Percentiles rank a stretch among this genome's conserved stretches.
These are phyloP conservation scores for Mycena alexandri DNA, from an alignment of 768 basidiomycete genomes.

Conservation along the genomic window DNA sequence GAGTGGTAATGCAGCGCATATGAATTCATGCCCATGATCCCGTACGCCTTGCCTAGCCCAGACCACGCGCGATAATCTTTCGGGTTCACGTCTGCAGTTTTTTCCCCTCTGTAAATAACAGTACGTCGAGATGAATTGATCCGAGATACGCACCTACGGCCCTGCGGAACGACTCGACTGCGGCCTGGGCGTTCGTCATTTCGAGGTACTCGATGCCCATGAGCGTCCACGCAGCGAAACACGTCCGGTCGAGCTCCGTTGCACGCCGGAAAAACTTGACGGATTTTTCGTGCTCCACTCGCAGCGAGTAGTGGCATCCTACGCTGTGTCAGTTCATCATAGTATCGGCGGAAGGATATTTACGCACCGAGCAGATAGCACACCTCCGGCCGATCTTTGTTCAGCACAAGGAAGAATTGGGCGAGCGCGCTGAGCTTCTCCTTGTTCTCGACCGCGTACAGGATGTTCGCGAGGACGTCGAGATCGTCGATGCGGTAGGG, in stretches of 20 bases:
- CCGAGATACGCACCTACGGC: conserved; percentile 69
- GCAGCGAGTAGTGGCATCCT: conserved; percentile 86
- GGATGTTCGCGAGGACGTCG: conserved; percentile 84
- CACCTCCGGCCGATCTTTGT: conserved; percentile 82
- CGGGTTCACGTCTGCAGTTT: conserved; percentile 71
- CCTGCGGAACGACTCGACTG: conserved; percentile 84
- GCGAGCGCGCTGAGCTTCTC: conserved; percentile 79
- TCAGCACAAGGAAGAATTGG: conserved; percentile 75
- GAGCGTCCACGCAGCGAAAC: conserved; percentile 84
- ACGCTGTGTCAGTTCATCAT: not conserved
- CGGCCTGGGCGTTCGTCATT: conserved; percentile 86
- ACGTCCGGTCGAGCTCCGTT: conserved; percentile 81
- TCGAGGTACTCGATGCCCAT: conserved; percentile 90
- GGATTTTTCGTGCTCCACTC: conserved; percentile 83
- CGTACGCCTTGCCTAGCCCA: conserved; percentile 86
- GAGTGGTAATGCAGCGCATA: conserved; percentile 76
- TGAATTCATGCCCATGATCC: conserved; percentile 80
- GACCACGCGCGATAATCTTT: conserved; percentile 90
- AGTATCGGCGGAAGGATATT: not conserved
- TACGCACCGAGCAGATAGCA: conserved; percentile 80
- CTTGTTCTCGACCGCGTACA: conserved; percentile 81
- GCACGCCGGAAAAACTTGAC: conserved; percentile 83
- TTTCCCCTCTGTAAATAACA: not conserved
- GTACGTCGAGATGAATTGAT: not conserved
- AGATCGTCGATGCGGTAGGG: conserved; percentile 84